Evolutionary conservation across 345 rosid species (phyloP).

Genomic region (Hypericum androsaemum): DNA sequence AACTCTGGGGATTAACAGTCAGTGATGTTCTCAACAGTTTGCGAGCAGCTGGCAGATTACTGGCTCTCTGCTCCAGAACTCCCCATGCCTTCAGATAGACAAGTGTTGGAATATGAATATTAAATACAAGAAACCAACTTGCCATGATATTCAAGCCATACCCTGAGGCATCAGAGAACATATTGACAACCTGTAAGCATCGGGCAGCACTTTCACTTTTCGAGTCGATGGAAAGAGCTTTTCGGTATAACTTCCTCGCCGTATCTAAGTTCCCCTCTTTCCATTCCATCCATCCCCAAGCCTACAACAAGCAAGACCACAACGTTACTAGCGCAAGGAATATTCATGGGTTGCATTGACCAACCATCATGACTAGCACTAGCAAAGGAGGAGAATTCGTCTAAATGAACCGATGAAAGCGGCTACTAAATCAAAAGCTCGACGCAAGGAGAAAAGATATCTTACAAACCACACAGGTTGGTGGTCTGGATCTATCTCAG

Average conservation of each 20-base stretch:
- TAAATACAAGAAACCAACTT: slow-evolving; percentile 1
- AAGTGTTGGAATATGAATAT: neutral
- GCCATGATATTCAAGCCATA: neutral
- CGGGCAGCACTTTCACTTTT: slow-evolving; percentile 81
- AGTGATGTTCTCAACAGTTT: slow-evolving; percentile 80
- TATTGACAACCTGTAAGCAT: slow-evolving; percentile 63
- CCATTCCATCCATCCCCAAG: slow-evolving; percentile 99
- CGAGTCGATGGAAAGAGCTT: slow-evolving; percentile 62
- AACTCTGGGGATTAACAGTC: slow-evolving; percentile 78
- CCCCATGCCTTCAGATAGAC: slow-evolving; percentile 72
- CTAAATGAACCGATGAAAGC: no score
- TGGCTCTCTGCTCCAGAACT: slow-evolving; percentile 81
- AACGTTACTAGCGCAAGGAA: neutral
- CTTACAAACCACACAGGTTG: slow-evolving; percentile 99
- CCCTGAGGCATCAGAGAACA: neutral
- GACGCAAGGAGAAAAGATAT: slow-evolving; percentile 7
- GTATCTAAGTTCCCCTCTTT: slow-evolving; percentile 76
- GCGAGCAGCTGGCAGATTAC: slow-evolving; percentile 79
- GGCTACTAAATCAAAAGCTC: neutral
- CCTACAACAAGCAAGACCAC: slow-evolving; percentile 37
- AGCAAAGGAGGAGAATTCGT: no score
- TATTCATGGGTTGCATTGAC: no score
- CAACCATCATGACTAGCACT: no score
- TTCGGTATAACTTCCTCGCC: slow-evolving; percentile 77
- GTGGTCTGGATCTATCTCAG: slow-evolving; percentile 74